Evolutionary conservation across 140 eudicot species (phyloP).

Genomic region (Senecio squalidus): DNA sequence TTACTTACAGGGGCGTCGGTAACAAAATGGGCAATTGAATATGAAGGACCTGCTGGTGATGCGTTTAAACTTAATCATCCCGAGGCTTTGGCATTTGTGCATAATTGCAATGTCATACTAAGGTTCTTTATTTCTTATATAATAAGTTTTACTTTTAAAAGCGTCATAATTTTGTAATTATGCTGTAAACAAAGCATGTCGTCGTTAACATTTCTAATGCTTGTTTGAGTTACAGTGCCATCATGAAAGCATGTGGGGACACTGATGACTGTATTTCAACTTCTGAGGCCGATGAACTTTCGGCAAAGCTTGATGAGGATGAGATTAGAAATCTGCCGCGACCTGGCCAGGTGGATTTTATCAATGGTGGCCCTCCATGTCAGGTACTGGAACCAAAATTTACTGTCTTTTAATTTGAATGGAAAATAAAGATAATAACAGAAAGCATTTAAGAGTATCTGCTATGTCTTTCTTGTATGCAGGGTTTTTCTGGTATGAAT

Average conservation of each 20-base stretch:
- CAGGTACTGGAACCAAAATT: slow-evolving; percentile 38
- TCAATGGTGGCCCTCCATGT: slow-evolving; percentile 89
- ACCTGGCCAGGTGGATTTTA: slow-evolving; percentile 78
- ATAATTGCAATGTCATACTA: slow-evolving; percentile 72
- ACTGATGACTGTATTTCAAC: slow-evolving; percentile 71
- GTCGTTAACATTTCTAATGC: slow-evolving; percentile 4
- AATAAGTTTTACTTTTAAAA: too few relatives aligned
- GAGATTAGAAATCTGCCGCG: slow-evolving; percentile 45
- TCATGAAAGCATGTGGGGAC: slow-evolving; percentile 68
- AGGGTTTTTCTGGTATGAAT: slow-evolving; percentile 89
- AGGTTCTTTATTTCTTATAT: slow-evolving; percentile 29
- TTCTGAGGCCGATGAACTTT: slow-evolving; percentile 62
- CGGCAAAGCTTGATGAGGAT: slow-evolving; percentile 42
- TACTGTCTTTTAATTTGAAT: neutral
- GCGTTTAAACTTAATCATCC: slow-evolving; percentile 78
- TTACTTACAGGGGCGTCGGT: slow-evolving; percentile 45
- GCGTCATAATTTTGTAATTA: neutral
- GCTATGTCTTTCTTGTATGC: slow-evolving; percentile 6
- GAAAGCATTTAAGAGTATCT: neutral
- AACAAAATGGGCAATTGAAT: slow-evolving; percentile 92
- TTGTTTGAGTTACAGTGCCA: slow-evolving; percentile 43
- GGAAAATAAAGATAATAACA: neutral
- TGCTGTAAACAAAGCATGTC: neutral
- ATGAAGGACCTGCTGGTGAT: slow-evolving; percentile 76
- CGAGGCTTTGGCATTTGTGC: slow-evolving; percentile 46